Evolutionary conservation across 1,284 basidiomycete genomes (phyloP), one percentile per base, ranked within the genome.

Genomic region (Rhodotorula sp.): DNA sequence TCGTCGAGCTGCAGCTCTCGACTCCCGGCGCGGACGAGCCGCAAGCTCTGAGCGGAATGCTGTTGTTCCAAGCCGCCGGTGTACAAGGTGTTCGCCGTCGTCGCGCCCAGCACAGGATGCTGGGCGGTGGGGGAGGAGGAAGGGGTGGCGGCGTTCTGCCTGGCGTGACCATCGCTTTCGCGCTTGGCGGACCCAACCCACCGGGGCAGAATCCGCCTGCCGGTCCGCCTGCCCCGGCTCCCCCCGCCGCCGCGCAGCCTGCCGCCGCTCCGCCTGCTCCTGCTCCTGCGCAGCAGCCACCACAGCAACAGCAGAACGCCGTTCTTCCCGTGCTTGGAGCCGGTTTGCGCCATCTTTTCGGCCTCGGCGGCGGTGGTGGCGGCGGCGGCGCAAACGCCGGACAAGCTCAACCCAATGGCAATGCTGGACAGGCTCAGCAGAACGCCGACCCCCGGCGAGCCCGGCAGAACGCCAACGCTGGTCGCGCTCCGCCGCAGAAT

Each of bases 1-100:
- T 70, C 2, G 33, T 6, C 44, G 30, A 48, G 14, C 45, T 70
- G 18, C 30, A 45, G 15, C 6, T 70, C 33, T 56, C 64, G 51
- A 63, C 57, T 2, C 68, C 68, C 2, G 14, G 20, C 0, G 64
- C 60, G 26, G 68, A 70, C 26, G 3, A n/a, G 8, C 61, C 64
- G 20, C 64, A 70, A 7, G 5, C 44, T 12, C 37, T 42, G 22
- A 51, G 14, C 18, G 51, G 61, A 15, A 26, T 62, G 48, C 33
- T 48, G 37, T 26, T 51, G 20, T 18, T 37, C 33, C 30, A 37
- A 3, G 12, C 33, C 30, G 48, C 48, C 33, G 49, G 60, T 44
- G 29, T 29, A 5, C 18, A n/a, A 6, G 58, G 58, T 37, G 56
- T 33, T n/a, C 48, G 48, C 18, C 18, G 22, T 33, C 33, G 56